A percentile compares a stretch with the other conserved stretches of the same genome.
phyloP scores from a whole-genome alignment of 2,329 filamentous ascomycete species.

The Paraconiothyrium sp. region DNA sequence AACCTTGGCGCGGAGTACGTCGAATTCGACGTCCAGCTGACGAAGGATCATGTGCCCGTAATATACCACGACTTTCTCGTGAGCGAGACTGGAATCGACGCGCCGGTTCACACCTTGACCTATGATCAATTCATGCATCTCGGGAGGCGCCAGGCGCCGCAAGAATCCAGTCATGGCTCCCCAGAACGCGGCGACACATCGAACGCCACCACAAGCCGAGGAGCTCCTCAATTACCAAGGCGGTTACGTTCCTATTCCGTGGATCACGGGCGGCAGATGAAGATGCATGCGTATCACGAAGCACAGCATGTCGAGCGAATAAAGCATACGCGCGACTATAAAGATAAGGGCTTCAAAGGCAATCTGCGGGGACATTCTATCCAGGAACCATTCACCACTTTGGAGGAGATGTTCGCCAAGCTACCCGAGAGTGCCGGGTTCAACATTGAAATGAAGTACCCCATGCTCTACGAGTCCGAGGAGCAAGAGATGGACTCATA shows the following conservation, averaged over 20 bases:
- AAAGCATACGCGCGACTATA: slow-evolving; percentile 97
- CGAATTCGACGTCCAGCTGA: slow-evolving; percentile 90
- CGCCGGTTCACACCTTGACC: slow-evolving; percentile 93
- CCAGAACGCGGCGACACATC: slow-evolving; percentile 41
- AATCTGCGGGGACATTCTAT: slow-evolving; percentile 95
- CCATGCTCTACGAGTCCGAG: slow-evolving; percentile 95
- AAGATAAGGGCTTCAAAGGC: slow-evolving; percentile 92
- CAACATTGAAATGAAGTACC: slow-evolving; percentile 99
- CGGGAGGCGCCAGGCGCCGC: slow-evolving; percentile 65
- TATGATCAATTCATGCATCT: slow-evolving; percentile 95
- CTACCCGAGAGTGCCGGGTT: slow-evolving; percentile 86
- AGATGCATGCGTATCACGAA: slow-evolving; percentile 52
- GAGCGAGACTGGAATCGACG: slow-evolving; percentile 96
- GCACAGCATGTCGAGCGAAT: slow-evolving; percentile 81
- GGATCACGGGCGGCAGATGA: slow-evolving; percentile 56
- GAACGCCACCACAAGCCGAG: slow-evolving; percentile 27
- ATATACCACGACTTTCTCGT: slow-evolving; percentile 99
- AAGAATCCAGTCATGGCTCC: slow-evolving; percentile 58
- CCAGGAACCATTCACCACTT: slow-evolving; percentile 92
- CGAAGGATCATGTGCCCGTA: slow-evolving; percentile 97
- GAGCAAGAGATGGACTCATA: slow-evolving; percentile 97
- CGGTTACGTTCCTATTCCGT: slow-evolving; percentile 68
- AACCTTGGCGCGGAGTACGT: slow-evolving; percentile 84
- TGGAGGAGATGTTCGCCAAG: slow-evolving; percentile 91
- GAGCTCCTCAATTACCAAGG: slow-evolving; percentile 33